Base-by-base conservation (phyloP, 2,329 filamentous ascomycete genomes). In the Clarireedia hainanense region DNA sequence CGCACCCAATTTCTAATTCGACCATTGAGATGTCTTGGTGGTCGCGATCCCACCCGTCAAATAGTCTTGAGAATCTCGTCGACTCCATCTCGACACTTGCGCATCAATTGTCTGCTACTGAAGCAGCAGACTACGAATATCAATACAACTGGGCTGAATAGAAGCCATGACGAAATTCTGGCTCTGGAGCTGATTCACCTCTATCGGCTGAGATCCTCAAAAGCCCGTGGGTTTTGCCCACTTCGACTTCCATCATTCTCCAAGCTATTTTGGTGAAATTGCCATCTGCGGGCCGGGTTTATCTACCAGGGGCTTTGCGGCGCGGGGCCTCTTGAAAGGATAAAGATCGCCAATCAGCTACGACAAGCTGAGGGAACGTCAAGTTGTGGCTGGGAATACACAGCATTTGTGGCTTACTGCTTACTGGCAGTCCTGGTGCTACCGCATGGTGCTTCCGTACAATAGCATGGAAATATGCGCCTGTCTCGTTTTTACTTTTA, bases 21-120 rank as follows among this genome's bases (percentile, higher is more conserved):
- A 55, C n/a, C 52, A 55, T 42, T 30, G 12, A 40, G 10, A 56
- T 40, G 27, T 56, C 56, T 9, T 34, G 24, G 51, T 56, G 14
- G 27, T 55, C 30, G 10, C 34, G 43, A 23, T 58, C 56, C 56
- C 56, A 56, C 30, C 43, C 36, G 26, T 58, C 52, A 56, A 58
- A 58, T 9, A 56, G 30, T 17, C 56, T 51, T n/a, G 52, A 58
- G 30, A 58, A 52, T 9, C 52, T 55, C 7, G 52, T 24, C 15
- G 43, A n/a, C 45, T 39, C 47, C 43, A 49, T 49, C 15, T 36
- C 14, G 12, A 20, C n/a, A 12, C 12, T 37, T 36, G 34, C 23
- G 15, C 20, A 47, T 47, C 10, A n/a, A 47, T 27, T 26, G 23
- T 14, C 27, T 0, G 2, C 9, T 23, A 12, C 5, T 6, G 26